Evolutionary conservation across 1,139 yeast genomes (phyloP), one percentile per base, ranked within the genome.

Genomic region (Candida pseudoviswanathii): DNA sequence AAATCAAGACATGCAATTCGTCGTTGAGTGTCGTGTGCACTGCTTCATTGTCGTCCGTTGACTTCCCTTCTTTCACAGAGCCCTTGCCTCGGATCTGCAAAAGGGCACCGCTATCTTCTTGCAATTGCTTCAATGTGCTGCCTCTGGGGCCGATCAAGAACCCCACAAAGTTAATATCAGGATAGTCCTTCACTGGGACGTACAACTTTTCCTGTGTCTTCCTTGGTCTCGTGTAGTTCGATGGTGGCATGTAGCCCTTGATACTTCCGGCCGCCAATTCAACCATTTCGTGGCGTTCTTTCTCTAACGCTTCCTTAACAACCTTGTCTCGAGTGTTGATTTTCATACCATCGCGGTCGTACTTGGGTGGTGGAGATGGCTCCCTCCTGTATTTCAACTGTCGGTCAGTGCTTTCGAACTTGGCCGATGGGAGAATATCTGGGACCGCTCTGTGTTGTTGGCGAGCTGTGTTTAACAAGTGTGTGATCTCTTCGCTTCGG

Each of bases 111-210:
- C 95, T 85, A 46, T 86, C 84, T 44, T 83, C 85, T 63, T 92
- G 96, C 68, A 95, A 71, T 58, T 84, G 83, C 54, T 89, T 81
- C 58, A 92, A 70, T 0, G 97, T 94, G 59, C 88, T 86, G 22
- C 98, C 99, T 74, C 99, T 85, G 31, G 99, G 99, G 0, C 99
- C 99, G 49, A 95, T 70, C 36, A 95, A 72, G 48, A 89, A 77
- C 0, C 99, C 99, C 48, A 94, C 89, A 62, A 92, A 92, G 69
- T 95, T 95, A 58, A 94, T 86, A 47, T 88, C 95, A 0, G 98
- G 98, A 66, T 90, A 87, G 53, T 91, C 96, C 46, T 85, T 80
- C 1, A 83, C 88, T 0, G 99, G 98, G 21, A 95, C 82, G 64
- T 83, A 92, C 47, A 90, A 78, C 67, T 91, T 94, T 58, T 92